These are phyloP conservation scores for Rostrohypoxylon terebratum DNA, from an alignment of 495 filamentous ascomycete genomes.

Conservation along the genomic window DNA sequence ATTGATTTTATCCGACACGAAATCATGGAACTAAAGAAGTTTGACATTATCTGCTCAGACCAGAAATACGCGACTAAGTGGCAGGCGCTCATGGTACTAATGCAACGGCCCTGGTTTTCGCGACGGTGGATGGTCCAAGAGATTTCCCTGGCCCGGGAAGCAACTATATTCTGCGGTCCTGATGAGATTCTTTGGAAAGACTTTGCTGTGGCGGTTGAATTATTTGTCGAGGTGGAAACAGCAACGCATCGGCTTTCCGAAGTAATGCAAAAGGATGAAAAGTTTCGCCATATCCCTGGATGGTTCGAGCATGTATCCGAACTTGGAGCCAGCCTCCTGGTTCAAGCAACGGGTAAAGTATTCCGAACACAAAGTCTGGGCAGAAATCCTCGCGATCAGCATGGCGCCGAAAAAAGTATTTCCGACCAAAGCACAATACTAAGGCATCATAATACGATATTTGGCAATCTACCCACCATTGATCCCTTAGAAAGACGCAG, in stretches of 20 bases:
- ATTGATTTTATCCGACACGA: slow-evolving; percentile 51
- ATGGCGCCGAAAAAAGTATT: no score
- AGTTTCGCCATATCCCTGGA: slow-evolving; percentile 22
- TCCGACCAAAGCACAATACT: no score
- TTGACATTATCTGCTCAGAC: slow-evolving; percentile 47
- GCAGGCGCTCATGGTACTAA: slow-evolving; percentile 46
- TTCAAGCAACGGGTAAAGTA: slow-evolving; percentile 49
- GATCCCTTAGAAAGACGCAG: slow-evolving; percentile 17
- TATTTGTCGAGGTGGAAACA: slow-evolving; percentile 6
- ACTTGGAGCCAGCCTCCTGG: slow-evolving; percentile 52
- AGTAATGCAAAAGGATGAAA: slow-evolving; percentile 5
- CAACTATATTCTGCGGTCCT: slow-evolving; percentile 4
- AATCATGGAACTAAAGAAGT: slow-evolving; percentile 45
- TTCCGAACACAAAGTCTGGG: slow-evolving; percentile 36
- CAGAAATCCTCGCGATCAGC: neutral
- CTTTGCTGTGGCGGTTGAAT: slow-evolving; percentile 3
- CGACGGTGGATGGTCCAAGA: slow-evolving; percentile 49
- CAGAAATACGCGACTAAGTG: slow-evolving; percentile 36
- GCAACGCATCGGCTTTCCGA: neutral
- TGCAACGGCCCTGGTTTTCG: slow-evolving; percentile 53
- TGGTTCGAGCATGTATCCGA: slow-evolving; percentile 48
- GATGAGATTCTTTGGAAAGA: neutral
- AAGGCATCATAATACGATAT: neutral
- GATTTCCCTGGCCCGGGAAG: neutral
- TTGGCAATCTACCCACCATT: neutral